phyloP scores from a whole-genome alignment of 179 eudicot species.

The Corrigiola litoralis region DNA sequence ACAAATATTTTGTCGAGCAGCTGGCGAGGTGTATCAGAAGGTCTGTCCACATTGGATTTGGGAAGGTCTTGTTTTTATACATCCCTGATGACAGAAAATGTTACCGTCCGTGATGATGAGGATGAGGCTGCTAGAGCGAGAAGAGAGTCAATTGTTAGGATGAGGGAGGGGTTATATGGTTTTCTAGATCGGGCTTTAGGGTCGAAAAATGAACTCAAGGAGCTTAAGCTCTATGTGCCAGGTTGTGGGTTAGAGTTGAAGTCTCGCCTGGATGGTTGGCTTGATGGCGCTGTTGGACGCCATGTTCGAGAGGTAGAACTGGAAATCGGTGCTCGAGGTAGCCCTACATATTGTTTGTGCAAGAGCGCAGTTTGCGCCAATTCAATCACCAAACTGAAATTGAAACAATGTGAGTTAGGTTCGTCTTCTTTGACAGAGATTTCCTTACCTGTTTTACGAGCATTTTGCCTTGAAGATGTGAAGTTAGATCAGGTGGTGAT shows the following conservation, averaged over 20 bases:
- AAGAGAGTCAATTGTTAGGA: background rate
- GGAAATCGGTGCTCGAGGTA: background rate
- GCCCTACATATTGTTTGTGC: conserved; percentile 11
- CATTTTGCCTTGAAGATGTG: background rate
- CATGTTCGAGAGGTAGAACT: background rate
- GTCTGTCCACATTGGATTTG: background rate
- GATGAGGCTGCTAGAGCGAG: background rate
- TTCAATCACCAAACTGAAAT: background rate
- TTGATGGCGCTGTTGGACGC: conserved; percentile 11
- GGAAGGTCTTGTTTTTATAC: background rate
- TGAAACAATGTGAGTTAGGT: conserved; percentile 2
- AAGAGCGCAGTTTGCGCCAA: background rate
- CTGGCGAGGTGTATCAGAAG: conserved; percentile 17
- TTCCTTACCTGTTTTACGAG: background rate
- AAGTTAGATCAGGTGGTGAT: background rate
- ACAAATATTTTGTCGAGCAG: conserved; percentile 17
- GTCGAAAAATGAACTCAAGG: background rate
- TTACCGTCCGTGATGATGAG: background rate
- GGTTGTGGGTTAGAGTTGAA: background rate
- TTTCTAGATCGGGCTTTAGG: conserved; percentile 10
- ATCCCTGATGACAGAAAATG: background rate
- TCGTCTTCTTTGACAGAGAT: conserved; percentile 1
- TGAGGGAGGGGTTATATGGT: background rate
- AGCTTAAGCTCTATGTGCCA: conserved; percentile 2
- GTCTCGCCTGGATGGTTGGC: conserved; percentile 13